phyloP scores from a whole-genome alignment of 768 basidiomycete genomes.

The Tephrocybe sp. region DNA sequence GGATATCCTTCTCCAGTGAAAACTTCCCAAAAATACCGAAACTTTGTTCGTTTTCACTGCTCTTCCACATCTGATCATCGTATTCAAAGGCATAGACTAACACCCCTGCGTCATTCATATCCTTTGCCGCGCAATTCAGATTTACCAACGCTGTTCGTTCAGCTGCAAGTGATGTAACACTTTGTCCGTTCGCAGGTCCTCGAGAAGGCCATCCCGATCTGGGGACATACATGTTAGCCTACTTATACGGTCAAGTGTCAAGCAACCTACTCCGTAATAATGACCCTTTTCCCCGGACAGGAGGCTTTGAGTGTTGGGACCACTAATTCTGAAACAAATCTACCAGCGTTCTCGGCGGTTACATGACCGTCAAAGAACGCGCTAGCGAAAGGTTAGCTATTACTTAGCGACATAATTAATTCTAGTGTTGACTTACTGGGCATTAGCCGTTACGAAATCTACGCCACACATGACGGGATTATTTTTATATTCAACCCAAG shows the following conservation, averaged over 20 bases:
- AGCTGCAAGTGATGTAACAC: conserved; percentile 1
- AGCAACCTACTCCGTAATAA: conserved; percentile 14
- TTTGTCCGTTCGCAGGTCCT: conserved; percentile 6
- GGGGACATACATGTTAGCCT: background rate
- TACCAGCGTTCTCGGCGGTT: conserved; percentile 10
- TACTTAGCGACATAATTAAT: background rate
- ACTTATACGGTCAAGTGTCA: background rate
- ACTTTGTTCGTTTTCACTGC: conserved; percentile 17
- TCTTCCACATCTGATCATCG: conserved; percentile 17
- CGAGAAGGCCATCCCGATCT: conserved; percentile 20
- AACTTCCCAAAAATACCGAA: conserved; percentile 16
- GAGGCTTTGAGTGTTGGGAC: conserved; percentile 11
- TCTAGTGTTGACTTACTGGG: conserved; percentile 25
- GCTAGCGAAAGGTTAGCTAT: background rate
- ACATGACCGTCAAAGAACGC: conserved; percentile 15
- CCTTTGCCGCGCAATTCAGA: conserved; percentile 15
- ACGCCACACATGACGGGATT: conserved; percentile 28
- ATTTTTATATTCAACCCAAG: conserved; percentile 28
- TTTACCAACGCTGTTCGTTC: conserved; percentile 10
- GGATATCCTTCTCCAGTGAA: conserved; percentile 7
- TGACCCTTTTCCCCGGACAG: conserved; percentile 16
- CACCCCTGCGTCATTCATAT: conserved; percentile 5
- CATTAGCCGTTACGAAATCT: conserved; percentile 39
- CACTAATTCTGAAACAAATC: conserved; percentile 9
- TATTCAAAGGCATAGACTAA: conserved; percentile 17